phyloP scores from a whole-genome alignment of 2,329 filamentous ascomycete species.

The Aspergillus sp. region DNA sequence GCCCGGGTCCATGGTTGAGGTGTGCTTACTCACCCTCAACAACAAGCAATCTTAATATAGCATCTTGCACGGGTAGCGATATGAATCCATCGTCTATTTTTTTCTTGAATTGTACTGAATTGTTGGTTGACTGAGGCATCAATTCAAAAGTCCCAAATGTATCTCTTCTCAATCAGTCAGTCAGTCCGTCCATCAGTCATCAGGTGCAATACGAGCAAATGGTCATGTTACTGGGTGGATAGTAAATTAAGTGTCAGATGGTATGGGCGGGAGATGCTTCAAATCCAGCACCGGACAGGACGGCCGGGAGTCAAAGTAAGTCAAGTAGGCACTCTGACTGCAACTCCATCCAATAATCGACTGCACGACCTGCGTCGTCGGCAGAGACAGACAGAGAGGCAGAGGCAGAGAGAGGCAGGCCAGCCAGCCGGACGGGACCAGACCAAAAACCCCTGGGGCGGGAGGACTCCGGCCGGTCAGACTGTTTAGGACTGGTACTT shows the following conservation, averaged over 20 bases:
- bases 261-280: background rate
- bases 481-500: background rate
- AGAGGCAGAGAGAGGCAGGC: background rate
- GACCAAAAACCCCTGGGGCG: background rate
- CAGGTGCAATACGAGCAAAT: background rate
- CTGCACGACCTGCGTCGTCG: constrained; percentile 4
- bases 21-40: background rate
- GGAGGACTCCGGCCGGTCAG: constrained; percentile 1
- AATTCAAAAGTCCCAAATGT: background rate
- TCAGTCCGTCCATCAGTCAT: background rate
- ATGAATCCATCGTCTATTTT: too few relatives aligned
- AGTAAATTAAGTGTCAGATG: background rate
- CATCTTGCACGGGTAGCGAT: background rate
- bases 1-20: constrained; percentile 3
- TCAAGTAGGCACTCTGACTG: background rate
- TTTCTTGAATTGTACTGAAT: too few relatives aligned
- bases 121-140: too few relatives aligned
- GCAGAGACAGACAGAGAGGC: background rate
- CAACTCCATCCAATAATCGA: constrained; percentile 7
- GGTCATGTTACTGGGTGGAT: background rate
- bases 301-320: too few relatives aligned
- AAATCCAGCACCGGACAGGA: background rate
- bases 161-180: background rate
- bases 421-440: background rate
- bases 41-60: background rate